Percentiles rank a stretch among this genome's conserved stretches.
phyloP scores from a whole-genome alignment of 2,329 filamentous ascomycete genomes.

The Aureobasidium sp. region DNA sequence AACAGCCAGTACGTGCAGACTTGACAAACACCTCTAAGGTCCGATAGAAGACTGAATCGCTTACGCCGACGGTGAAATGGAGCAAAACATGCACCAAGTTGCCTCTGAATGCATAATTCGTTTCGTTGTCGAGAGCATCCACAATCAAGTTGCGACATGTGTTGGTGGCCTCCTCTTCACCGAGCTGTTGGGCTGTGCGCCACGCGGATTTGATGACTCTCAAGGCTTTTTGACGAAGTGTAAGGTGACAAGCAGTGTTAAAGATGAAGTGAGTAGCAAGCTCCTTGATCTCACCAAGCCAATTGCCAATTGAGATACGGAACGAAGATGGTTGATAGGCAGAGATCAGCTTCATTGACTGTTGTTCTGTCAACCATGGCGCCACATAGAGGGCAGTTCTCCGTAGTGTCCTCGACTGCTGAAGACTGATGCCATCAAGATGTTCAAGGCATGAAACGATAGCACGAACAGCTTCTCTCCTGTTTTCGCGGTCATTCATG shows the following conservation, averaged over 20 bases:
- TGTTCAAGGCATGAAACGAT: constrained; percentile 2
- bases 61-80: background rate
- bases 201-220: constrained; percentile 8
- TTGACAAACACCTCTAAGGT: background rate
- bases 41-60: background rate
- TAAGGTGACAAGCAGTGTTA: background rate
- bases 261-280: constrained; percentile 4
- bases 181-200: constrained; percentile 7
- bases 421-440: constrained; percentile 3
- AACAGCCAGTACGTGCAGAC: background rate
- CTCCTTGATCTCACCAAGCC: constrained; percentile 11
- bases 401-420: constrained; percentile 4
- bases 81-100: constrained; percentile 9
- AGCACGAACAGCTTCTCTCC: background rate
- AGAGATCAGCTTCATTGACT: constrained; percentile 5
- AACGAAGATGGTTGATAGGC: constrained; percentile 12
- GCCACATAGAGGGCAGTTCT: constrained; percentile 2
- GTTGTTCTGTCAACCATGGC: constrained; percentile 7
- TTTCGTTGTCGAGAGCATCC: constrained; percentile 4
- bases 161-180: constrained; percentile 5
- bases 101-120: constrained; percentile 3
- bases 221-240: constrained; percentile 2
- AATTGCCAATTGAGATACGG: constrained; percentile 12
- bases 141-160: constrained; percentile 5
- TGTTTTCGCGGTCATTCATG: constrained; percentile 5